Evolutionary conservation across 345 rosid species (phyloP).

Genomic region (Leavenworthia alabamica): DNA sequence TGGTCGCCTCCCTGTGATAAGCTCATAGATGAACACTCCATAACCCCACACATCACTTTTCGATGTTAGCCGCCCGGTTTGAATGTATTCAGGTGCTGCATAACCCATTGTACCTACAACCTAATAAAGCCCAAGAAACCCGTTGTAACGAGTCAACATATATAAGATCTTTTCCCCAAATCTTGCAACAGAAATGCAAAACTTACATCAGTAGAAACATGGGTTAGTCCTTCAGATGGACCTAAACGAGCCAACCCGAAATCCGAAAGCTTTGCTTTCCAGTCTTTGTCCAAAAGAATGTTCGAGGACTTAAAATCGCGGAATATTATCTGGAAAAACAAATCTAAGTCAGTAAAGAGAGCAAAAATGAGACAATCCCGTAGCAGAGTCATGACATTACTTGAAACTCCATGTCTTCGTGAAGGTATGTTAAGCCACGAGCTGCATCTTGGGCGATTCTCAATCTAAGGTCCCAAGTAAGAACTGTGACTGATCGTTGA

Average conservation of each 20-base stretch:
- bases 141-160: not conserved
- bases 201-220: conserved; percentile 83
- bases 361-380: too few species aligned
- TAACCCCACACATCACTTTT: conserved; percentile 91
- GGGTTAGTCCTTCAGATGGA: conserved; percentile 83
- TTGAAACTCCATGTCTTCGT: conserved; percentile 86
- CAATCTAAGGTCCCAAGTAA: conserved; percentile 78
- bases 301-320: conserved; percentile 89
- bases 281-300: conserved; percentile 71
- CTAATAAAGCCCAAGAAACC: conserved; percentile 29
- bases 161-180: too few species aligned
- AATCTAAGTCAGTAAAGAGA: too few species aligned
- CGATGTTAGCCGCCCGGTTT: conserved; percentile 73
- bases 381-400: too few species aligned
- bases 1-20: conserved; percentile 82
- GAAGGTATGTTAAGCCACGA: conserved; percentile 75
- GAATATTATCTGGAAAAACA: conserved; percentile 74
- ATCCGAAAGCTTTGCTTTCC: conserved; percentile 98
- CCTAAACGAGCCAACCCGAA: conserved; percentile 95
- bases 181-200: not conserved
- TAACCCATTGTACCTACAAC: conserved; percentile 94
- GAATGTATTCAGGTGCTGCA: conserved; percentile 86
- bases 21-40: conserved; percentile 90
- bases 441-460: conserved; percentile 88
- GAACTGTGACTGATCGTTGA: conserved; percentile 37